Evolutionary conservation across 1,284 basidiomycete genomes (phyloP).

Genomic region (Salmacisia buchloeana): DNA sequence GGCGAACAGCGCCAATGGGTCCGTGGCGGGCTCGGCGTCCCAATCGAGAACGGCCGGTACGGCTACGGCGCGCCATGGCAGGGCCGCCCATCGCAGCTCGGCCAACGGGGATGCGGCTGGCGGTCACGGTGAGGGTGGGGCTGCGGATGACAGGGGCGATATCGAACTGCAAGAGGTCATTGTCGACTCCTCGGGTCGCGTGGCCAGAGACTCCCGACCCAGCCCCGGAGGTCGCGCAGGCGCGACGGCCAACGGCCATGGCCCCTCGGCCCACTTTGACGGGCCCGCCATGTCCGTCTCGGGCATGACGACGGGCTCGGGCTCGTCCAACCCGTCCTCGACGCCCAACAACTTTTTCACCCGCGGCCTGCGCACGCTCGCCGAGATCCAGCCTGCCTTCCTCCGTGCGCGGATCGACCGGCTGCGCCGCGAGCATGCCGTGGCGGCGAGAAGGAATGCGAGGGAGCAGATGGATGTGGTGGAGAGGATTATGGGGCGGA

Average conservation of each 20-base stretch:
- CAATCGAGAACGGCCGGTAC: not conserved
- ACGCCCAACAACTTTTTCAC: slow-evolving; percentile 24
- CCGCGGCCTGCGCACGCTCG: slow-evolving; percentile 17
- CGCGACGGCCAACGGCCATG: not conserved
- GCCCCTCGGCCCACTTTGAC: not conserved
- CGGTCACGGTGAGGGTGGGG: not conserved
- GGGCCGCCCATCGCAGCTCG: not conserved
- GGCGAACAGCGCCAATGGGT: too few relatives aligned
- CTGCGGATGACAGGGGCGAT: not conserved
- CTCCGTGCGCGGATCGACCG: slow-evolving; percentile 35
- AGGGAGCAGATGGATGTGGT: slow-evolving; percentile 26
- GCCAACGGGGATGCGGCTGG: not conserved
- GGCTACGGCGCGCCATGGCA: not conserved
- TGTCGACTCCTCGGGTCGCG: not conserved
- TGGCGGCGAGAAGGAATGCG: slow-evolving; percentile 35
- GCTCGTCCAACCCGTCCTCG: slow-evolving; percentile 12
- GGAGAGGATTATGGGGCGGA: slow-evolving; percentile 1
- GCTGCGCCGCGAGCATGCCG: slow-evolving; percentile 36
- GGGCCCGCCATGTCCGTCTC: not conserved
- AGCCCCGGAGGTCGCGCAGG: too few relatives aligned
- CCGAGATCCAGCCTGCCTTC: slow-evolving; percentile 35
- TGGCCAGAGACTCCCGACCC: not conserved
- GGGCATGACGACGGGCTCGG: not conserved
- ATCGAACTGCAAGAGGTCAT: slow-evolving; percentile 1
- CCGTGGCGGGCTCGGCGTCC: not conserved